Percentiles rank a stretch among this genome's conserved stretches.
phyloP scores from a whole-genome alignment of 2,329 filamentous ascomycete genomes.

The Botrytis sinoallii region DNA sequence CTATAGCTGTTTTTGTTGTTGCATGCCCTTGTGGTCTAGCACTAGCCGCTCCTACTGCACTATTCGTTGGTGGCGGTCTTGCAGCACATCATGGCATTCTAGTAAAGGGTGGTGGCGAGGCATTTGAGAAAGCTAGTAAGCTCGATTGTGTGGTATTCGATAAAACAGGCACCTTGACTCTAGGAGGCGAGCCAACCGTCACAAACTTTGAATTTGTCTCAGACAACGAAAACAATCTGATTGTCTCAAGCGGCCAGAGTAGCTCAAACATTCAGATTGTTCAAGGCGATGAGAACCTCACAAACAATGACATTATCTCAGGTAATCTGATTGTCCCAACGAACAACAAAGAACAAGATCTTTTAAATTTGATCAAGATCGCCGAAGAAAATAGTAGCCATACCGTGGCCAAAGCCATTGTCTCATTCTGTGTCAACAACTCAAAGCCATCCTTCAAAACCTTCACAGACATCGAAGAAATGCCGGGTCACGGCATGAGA shows the following conservation, averaged over 20 bases:
- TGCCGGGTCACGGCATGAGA: conserved; percentile 68
- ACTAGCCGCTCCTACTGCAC: conserved; percentile 56
- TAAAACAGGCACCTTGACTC: conserved; percentile 58
- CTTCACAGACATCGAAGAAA: conserved; percentile 55
- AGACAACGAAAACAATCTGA: conserved; percentile 22
- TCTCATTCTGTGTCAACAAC: conserved; percentile 53
- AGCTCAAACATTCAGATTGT: neutral
- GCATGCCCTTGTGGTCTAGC: conserved; percentile 61
- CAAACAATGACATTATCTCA: conserved; percentile 22
- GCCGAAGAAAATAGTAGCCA: conserved; percentile 73
- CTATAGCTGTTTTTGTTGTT: conserved; percentile 59
- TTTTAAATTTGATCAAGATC: conserved; percentile 55
- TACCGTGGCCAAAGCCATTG: conserved; percentile 69
- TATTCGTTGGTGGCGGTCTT: conserved; percentile 56
- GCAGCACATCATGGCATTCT: conserved; percentile 56
- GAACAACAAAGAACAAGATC: conserved; percentile 20
- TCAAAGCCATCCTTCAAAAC: conserved; percentile 27
- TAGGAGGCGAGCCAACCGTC: conserved; percentile 66
- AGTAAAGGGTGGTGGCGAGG: conserved; percentile 57
- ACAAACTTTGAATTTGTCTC: conserved; percentile 39
- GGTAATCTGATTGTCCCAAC: neutral
- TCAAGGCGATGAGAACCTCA: neutral
- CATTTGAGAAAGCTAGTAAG: conserved; percentile 55
- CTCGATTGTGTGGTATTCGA: conserved; percentile 57
- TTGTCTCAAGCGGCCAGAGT: neutral